Conservation (phyloP, 306 rosid genomes). For the Inga oerstediana region DNA sequence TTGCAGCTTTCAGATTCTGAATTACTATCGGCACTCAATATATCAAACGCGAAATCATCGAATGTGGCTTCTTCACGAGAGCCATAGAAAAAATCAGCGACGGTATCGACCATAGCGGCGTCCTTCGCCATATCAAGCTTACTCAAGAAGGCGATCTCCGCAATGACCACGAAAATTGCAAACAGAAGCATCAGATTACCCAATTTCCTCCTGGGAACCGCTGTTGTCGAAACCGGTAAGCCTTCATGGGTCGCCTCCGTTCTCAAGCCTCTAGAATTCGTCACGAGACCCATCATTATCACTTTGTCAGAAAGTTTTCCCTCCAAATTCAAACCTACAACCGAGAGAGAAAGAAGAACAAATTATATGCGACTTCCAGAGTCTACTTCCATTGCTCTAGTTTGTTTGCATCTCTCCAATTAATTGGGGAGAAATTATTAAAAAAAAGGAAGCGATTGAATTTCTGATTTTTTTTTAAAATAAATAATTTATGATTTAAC, state of each 20-base stretch:
- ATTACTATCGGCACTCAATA: conserved; percentile 33
- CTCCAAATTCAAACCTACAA: conserved; percentile 1
- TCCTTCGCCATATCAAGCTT: conserved; percentile 81
- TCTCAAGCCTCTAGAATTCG: conserved; percentile 67
- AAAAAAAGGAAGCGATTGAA: neutral
- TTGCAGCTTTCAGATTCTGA: conserved; percentile 64
- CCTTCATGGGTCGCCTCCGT: conserved; percentile 53
- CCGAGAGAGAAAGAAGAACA: conserved; percentile 10
- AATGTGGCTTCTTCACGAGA: conserved; percentile 32
- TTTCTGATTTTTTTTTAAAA: neutral
- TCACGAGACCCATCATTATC: conserved; percentile 52
- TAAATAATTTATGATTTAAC: neutral
- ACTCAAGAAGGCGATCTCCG: conserved; percentile 85
- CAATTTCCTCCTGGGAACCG: conserved; percentile 64
- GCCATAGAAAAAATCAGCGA: conserved; percentile 66
- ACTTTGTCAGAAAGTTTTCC: neutral
- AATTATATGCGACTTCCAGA: neutral
- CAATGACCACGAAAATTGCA: conserved; percentile 71
- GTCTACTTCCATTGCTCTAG: neutral
- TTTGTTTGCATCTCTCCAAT: neutral
- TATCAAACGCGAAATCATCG: conserved; percentile 42
- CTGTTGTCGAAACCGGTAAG: conserved; percentile 42
- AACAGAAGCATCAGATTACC: conserved; percentile 62
- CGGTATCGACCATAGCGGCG: conserved; percentile 69
- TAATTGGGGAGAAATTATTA: neutral